Evolutionary conservation across 805 yeast species (phyloP), one percentile per base, ranked within the genome.

Genomic region (Peterozyma toletana): DNA sequence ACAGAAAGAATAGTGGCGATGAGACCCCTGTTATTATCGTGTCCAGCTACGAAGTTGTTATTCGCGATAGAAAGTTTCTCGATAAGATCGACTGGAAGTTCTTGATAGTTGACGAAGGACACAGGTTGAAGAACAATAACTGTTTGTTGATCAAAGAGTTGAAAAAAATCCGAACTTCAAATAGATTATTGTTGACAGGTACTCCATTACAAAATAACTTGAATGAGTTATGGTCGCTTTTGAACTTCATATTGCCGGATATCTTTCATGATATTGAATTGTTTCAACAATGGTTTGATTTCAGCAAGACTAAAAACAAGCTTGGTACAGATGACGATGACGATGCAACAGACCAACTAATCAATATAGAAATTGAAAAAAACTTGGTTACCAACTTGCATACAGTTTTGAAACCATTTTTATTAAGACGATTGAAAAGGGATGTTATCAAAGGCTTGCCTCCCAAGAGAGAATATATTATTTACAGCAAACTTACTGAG

Each of bases 221-320:
- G 45, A 76, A 83, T 42, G 98, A 93, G 62, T 65, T 93, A 34
- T 91, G 98, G 98, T 84, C 96, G 0, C 66, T 93, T 45, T 68
- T 91, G 43, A 93, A 93, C 58, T 91, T 91, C 57, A 83, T 93
- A 33, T 67, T 91, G 41, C 99, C 99, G 0, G 96, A 89, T 54
- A 85, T 93, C 29, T 91, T 91, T 59, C 86, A 86, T 37, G 98
- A 91, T 60, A 73, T 90, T 48, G 91, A 83, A 41, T 71, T 89
- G 37, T 91, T 91, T 57, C 95, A 91, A 59, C 84, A 82, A 56
- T 91, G 98, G 97, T 93, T 91, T 63, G 95, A 93, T 60, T 86
- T 86, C 53, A 77, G 80, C 38, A 80, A 77, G 35, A 57, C 83
- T 35, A 70, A 75, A 6, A 63, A 66, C 16, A 48, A 70, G 40